Evolutionary conservation across 352 stramenopile species (phyloP), one percentile per base, ranked within the genome.

Genomic region (Pythium oligandrum): DNA sequence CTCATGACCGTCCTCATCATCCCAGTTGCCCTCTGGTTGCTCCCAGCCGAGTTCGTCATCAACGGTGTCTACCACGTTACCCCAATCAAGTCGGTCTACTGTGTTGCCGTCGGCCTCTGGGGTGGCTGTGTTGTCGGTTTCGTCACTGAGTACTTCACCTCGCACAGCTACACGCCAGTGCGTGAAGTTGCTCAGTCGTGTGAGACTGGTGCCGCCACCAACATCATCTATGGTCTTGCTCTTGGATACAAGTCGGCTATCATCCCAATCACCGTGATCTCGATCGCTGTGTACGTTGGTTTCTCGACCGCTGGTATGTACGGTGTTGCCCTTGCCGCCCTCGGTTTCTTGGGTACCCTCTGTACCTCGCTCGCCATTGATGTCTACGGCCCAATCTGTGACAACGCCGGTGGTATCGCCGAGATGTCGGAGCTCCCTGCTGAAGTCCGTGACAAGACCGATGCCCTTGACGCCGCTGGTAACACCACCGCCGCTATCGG

Each of bases 171-270:
- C 79, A 63, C 73, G 37, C 96, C 96, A n/a, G 96, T 97, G 53
- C 88, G 91, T 71, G 93, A 99, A 66, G 90, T 99, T 48, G 93
- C 96, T 35, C 78, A 98, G 65, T 90, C 91, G 57, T 99, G 96
- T 68, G 97, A 99, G 78, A 99, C 96, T 68, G 97, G 97, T 65
- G 91, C 96, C 49, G 97, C 97, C 45, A 99, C 97, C 54, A 99
- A 99, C 83, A 99, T 99, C 82, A 99, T 99, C 71, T 99, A 98
- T 72, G 97, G 97, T 72, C 96, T 99, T 75, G 96, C 96, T 44
- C 89, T 99, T 56, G 97, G 97, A 60, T 99, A 99, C 91, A 99
- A 99, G 78, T 99, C 96, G 70, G 95, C 93, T 48, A 99, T 99
- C 59, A 97, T 99, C 59, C 97, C 97, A 51, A 98, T 99, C 56